Evolutionary conservation across 2,329 filamentous ascomycete genomes (phyloP).

Genomic region (Dactylellina drechsleri): DNA sequence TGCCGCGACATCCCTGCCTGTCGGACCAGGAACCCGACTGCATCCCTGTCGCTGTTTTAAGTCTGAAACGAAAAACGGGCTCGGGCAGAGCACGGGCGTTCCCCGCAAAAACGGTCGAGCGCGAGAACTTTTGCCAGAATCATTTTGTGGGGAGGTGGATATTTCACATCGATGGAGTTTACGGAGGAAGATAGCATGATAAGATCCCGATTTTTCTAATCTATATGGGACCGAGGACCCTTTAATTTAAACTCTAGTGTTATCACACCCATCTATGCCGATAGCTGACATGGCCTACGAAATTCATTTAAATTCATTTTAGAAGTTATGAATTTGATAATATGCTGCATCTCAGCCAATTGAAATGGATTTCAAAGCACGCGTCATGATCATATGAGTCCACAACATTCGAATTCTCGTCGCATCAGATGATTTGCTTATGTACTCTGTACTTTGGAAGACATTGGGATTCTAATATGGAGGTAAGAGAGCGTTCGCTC

Average conservation of each 20-base stretch:
- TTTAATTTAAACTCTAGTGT: too few species aligned
- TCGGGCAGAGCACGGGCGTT: conserved; percentile 1
- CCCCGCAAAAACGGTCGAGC: conserved; percentile 40
- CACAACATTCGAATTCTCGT: too few species aligned
- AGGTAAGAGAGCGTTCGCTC: neutral
- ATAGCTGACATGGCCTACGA: too few species aligned
- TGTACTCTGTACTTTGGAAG: neutral
- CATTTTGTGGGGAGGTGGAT: neutral
- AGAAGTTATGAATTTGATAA: too few species aligned
- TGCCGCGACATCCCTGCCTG: conserved; percentile 7
- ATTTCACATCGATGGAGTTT: neutral
- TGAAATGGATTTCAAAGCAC: neutral
- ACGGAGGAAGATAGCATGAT: neutral
- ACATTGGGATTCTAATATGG: neutral
- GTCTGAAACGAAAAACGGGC: conserved; percentile 33
- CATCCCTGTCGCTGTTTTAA: conserved; percentile 38
- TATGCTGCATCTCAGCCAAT: neutral
- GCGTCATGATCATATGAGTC: conserved; percentile 1
- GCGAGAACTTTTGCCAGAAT: neutral
- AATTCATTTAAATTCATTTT: too few species aligned
- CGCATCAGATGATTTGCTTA: too few species aligned
- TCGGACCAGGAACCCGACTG: conserved; percentile 41
- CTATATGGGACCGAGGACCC: too few species aligned
- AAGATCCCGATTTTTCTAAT: too few species aligned
- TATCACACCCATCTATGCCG: too few species aligned